phyloP scores from a whole-genome alignment of 1,284 basidiomycete species.

The Apiotrichum siamense region DNA sequence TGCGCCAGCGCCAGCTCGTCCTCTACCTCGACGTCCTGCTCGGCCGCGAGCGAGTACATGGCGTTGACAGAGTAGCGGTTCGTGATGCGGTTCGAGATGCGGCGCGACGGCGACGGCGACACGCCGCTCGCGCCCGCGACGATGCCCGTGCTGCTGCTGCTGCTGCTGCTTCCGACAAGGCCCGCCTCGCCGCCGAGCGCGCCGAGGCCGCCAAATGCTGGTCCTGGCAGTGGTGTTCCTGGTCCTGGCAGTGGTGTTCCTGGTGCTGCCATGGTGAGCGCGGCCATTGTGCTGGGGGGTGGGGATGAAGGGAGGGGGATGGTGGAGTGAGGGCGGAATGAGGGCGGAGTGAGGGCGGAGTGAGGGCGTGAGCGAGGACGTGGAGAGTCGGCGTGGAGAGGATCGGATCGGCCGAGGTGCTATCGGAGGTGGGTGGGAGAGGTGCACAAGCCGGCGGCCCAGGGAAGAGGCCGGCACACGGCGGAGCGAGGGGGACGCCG shows the following conservation, averaged over 20 bases:
- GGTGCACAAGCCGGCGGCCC: too few relatives aligned
- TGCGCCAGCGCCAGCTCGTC: conserved; percentile 97
- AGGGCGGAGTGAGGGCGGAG: not conserved
- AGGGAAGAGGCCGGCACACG: too few relatives aligned
- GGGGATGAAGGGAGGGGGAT: not conserved
- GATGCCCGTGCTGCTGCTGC: not conserved
- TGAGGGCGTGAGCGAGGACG: too few relatives aligned
- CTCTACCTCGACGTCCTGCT: conserved; percentile 97
- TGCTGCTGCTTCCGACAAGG: not conserved
- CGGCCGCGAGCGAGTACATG: conserved; percentile 94
- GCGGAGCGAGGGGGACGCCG: too few relatives aligned
- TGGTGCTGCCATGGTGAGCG: conserved; percentile 16
- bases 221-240: not conserved
- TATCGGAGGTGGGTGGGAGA: too few relatives aligned
- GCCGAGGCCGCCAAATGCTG: not conserved
- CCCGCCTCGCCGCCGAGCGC: not conserved
- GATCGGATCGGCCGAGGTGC: too few relatives aligned
- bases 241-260: conserved; percentile 12
- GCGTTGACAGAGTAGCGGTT: conserved; percentile 96
- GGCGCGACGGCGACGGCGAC: conserved; percentile 14
- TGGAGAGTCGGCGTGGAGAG: too few relatives aligned
- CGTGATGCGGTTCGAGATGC: conserved; percentile 70
- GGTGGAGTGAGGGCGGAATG: not conserved
- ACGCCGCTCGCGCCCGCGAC: too few relatives aligned
- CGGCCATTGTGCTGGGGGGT: conserved; percentile 5